A percentile compares a stretch with the other conserved stretches of the same genome.
phyloP scores from a whole-genome alignment of 2,329 filamentous ascomycete species.

The Aspergillus ustus region DNA sequence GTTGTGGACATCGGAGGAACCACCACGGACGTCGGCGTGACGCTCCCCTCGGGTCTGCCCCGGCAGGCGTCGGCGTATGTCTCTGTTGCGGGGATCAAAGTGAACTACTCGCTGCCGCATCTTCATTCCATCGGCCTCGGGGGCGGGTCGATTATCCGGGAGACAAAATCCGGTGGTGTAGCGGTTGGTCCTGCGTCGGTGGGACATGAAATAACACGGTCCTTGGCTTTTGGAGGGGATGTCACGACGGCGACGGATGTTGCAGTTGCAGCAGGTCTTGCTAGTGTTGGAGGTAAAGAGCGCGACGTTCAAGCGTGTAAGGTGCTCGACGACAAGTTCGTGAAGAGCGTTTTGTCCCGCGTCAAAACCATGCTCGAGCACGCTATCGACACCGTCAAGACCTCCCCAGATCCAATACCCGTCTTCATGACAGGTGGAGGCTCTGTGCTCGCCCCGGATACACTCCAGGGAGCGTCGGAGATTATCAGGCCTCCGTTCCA shows the following conservation, averaged over 20 bases:
- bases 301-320: background rate
- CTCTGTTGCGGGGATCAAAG: background rate
- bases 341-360: background rate
- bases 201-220: background rate
- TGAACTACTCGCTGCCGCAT: background rate
- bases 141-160: background rate
- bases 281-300: background rate
- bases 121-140: background rate
- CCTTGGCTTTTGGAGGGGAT: background rate
- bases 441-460: background rate
- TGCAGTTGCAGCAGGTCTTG: background rate
- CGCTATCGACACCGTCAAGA: background rate
- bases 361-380: background rate
- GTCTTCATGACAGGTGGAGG: background rate
- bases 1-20: background rate
- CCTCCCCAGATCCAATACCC: background rate
- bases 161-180: background rate
- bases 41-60: background rate
- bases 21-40: background rate
- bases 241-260: background rate
- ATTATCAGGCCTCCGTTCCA: background rate
- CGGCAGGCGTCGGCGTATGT: background rate
- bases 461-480: background rate
- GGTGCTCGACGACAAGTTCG: background rate
- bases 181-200: background rate